A percentile compares a stretch with the other conserved stretches of the same genome.
These are phyloP conservation scores for Podaxis sp. DNA, from an alignment of 768 basidiomycete species.

Conservation along the genomic window DNA sequence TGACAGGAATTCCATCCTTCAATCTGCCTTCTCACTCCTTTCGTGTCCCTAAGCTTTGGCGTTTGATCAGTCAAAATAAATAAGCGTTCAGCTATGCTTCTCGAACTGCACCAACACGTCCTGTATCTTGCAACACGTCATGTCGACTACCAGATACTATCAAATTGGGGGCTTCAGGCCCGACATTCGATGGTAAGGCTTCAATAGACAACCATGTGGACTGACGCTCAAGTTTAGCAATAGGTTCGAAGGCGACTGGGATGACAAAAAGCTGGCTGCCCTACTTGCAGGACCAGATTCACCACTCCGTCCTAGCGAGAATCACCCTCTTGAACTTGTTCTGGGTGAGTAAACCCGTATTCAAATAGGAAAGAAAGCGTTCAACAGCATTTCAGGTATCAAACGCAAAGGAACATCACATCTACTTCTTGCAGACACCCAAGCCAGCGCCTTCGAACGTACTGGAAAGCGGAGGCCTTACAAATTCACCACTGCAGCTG, in stretches of 20 bases:
- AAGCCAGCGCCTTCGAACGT: slow-evolving; percentile 29
- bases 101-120: neutral
- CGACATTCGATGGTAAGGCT: slow-evolving; percentile 24
- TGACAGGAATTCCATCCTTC: neutral
- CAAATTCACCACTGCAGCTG: slow-evolving; percentile 15
- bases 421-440: slow-evolving; percentile 34
- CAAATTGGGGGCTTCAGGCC: slow-evolving; percentile 29
- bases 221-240: neutral
- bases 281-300: slow-evolving; percentile 28
- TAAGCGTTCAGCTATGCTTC: neutral
- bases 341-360: slow-evolving; percentile 34
- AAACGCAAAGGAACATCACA: slow-evolving; percentile 44
- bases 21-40: neutral
- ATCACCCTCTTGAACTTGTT: slow-evolving; percentile 37
- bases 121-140: neutral
- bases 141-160: slow-evolving; percentile 19
- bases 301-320: slow-evolving; percentile 27
- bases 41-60: neutral
- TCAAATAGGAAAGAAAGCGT: neutral
- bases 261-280: slow-evolving; percentile 35
- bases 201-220: neutral
- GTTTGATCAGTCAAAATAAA: neutral
- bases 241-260: slow-evolving; percentile 23
- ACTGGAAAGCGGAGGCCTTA: slow-evolving; percentile 7
- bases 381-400: slow-evolving; percentile 35